A percentile compares a stretch with the other conserved stretches of the same genome.
These are phyloP conservation scores for Cyberlindnera suaveolens DNA, from an alignment of 805 yeast genomes.

Conservation along the genomic window DNA sequence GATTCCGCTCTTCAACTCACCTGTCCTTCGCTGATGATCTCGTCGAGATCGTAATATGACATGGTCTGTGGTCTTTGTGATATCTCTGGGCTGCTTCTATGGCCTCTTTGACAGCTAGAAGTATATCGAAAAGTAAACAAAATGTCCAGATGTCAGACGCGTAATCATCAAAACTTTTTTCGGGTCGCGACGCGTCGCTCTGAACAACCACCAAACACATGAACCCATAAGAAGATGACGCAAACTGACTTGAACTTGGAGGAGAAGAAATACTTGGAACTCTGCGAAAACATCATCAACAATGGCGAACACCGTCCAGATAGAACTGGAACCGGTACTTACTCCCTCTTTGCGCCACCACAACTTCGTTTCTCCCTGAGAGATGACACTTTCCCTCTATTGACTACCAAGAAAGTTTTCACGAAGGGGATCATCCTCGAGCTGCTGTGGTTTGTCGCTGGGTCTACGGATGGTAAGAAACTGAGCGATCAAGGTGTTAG, in stretches of 20 bases:
- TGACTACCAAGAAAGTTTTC: conserved; percentile 91
- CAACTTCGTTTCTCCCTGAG: conserved; percentile 78
- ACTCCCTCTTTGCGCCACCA: conserved; percentile 89
- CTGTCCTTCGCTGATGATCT: conserved; percentile 62
- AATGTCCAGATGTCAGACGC: conserved; percentile 1
- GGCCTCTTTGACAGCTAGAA: too few relatives aligned
- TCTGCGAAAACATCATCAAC: conserved; percentile 67
- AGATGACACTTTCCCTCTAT: conserved; percentile 72
- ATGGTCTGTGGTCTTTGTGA: neutral
- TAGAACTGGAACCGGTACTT: conserved; percentile 96
- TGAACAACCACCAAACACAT: neutral
- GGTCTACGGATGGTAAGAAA: conserved; percentile 81
- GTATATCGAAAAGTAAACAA: neutral
- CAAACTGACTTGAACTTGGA: conserved; percentile 29
- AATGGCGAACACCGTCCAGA: conserved; percentile 92
- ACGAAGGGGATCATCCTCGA: conserved; percentile 86
- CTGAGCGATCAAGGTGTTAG: conserved; percentile 82
- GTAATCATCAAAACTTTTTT: neutral
- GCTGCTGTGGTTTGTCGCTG: conserved; percentile 86
- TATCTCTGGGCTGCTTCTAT: neutral
- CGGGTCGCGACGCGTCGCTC: neutral
- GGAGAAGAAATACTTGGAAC: conserved; percentile 82
- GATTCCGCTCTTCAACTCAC: conserved; percentile 20
- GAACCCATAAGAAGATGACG: neutral
- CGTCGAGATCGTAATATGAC: conserved; percentile 68